A percentile compares a stretch with the other conserved stretches of the same genome.
These are phyloP conservation scores for Microdochium nivale DNA, from an alignment of 2,329 filamentous ascomycete genomes.

Conservation along the genomic window DNA sequence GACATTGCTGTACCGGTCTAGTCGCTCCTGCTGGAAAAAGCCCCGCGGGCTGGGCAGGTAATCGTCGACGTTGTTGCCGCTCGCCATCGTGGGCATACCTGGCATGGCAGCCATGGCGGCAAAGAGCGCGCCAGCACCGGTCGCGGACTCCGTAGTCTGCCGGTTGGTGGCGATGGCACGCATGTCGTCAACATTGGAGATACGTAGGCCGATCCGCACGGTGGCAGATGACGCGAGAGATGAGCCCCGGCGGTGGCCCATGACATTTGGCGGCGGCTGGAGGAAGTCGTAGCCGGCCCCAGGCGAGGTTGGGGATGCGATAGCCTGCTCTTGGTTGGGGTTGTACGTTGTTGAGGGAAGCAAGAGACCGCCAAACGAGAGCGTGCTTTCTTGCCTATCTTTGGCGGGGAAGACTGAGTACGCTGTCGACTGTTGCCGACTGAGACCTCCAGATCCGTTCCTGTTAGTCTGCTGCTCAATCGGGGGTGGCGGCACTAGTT, in stretches of 20 bases:
- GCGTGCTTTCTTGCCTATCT: constrained; percentile 17
- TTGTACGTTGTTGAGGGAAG: constrained; percentile 41
- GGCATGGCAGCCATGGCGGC: not conserved
- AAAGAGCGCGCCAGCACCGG: not conserved
- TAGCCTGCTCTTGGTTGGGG: constrained; percentile 11
- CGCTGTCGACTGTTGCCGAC: constrained; percentile 23
- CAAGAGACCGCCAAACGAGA: constrained; percentile 22
- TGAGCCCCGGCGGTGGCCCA: constrained; percentile 45
- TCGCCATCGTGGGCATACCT: not conserved
- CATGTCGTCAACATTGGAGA: constrained; percentile 51
- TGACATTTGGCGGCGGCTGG: constrained; percentile 26
- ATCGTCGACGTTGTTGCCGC: not conserved
- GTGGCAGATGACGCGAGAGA: constrained; percentile 59
- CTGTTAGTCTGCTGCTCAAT: too few species aligned
- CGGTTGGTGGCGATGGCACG: constrained; percentile 21
- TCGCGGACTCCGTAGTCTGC: not conserved
- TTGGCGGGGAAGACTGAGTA: constrained; percentile 31
- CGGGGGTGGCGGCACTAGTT: constrained; percentile 1
- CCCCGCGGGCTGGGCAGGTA: not conserved
- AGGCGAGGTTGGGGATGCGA: not conserved
- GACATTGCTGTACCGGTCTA: not conserved
- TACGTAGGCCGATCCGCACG: constrained; percentile 61
- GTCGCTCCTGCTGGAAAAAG: not conserved
- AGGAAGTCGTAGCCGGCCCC: not conserved
- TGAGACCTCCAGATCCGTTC: constrained; percentile 8